phyloP scores from a whole-genome alignment of 2,329 filamentous ascomycete species.

The Cladosporium halotolerans region DNA sequence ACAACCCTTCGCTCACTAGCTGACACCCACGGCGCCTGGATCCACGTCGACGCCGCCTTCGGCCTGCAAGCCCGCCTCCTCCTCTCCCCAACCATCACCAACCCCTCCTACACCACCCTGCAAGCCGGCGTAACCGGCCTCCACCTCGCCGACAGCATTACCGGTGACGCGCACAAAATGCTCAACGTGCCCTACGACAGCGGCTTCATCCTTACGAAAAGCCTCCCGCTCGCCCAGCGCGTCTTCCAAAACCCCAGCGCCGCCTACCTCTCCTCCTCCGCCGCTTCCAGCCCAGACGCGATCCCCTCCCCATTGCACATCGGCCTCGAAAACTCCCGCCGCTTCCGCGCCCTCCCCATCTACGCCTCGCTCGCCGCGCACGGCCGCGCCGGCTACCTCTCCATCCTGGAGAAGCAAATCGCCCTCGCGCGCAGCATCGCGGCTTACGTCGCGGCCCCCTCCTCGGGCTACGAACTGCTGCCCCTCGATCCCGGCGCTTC shows the following conservation, averaged over 20 bases:
- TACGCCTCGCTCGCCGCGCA: constrained; percentile 75
- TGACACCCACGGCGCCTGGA: constrained; percentile 69
- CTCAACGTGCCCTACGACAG: constrained; percentile 93
- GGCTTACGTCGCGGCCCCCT: constrained; percentile 50
- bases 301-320: constrained; percentile 82
- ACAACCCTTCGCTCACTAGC: constrained; percentile 60
- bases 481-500: constrained; percentile 38
- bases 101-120: constrained; percentile 50
- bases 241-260: constrained; percentile 83
- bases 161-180: constrained; percentile 83
- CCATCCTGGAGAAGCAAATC: constrained; percentile 68
- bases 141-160: constrained; percentile 80
- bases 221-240: constrained; percentile 50
- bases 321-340: constrained; percentile 83
- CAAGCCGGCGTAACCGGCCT: constrained; percentile 54
- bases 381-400: constrained; percentile 61
- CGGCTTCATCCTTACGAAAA: constrained; percentile 77
- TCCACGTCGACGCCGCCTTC: constrained; percentile 90
- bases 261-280: constrained; percentile 57
- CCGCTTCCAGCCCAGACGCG: constrained; percentile 21
- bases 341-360: constrained; percentile 83
- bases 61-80: constrained; percentile 72
- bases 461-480: constrained; percentile 60
- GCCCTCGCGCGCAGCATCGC: constrained; percentile 63
- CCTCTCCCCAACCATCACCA: constrained; percentile 29